phyloP scores from a whole-genome alignment of 257 asterid genomes.

The Striga asiatica region DNA sequence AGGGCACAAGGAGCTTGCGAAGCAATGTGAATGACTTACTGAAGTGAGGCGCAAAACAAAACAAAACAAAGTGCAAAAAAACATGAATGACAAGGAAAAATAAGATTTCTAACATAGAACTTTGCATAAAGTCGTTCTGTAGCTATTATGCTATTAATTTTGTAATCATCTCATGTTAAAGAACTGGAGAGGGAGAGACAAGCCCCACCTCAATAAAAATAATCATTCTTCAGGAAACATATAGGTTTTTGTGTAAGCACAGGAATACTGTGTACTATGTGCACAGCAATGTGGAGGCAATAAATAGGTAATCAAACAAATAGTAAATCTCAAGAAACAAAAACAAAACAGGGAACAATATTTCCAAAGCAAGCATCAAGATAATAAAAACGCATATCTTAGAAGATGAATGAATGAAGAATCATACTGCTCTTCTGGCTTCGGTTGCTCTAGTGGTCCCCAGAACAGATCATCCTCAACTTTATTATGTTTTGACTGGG shows the following conservation, averaged over 20 bases:
- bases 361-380: conserved; percentile 11
- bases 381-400: not conserved
- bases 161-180: too few relatives aligned
- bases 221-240: conserved; percentile 1
- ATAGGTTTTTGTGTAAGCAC: not conserved
- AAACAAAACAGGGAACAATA: not conserved
- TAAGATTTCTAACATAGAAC: too few relatives aligned
- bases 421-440: conserved; percentile 68
- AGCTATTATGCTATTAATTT: too few relatives aligned
- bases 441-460: conserved; percentile 82
- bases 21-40: too few relatives aligned
- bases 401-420: conserved; percentile 11
- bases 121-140: too few relatives aligned
- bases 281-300: not conserved
- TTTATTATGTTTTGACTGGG: conserved; percentile 39
- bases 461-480: conserved; percentile 91
- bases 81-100: too few relatives aligned
- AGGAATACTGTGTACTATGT: not conserved
- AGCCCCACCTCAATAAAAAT: not conserved
- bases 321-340: not conserved
- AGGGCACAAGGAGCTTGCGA: not conserved
- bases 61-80: too few relatives aligned
- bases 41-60: too few relatives aligned
- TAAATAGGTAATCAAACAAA: not conserved
- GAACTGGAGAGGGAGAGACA: too few relatives aligned